Evolutionary conservation across 352 stramenopile species (phyloP).

Genomic region (Phytophthora foliorum): DNA sequence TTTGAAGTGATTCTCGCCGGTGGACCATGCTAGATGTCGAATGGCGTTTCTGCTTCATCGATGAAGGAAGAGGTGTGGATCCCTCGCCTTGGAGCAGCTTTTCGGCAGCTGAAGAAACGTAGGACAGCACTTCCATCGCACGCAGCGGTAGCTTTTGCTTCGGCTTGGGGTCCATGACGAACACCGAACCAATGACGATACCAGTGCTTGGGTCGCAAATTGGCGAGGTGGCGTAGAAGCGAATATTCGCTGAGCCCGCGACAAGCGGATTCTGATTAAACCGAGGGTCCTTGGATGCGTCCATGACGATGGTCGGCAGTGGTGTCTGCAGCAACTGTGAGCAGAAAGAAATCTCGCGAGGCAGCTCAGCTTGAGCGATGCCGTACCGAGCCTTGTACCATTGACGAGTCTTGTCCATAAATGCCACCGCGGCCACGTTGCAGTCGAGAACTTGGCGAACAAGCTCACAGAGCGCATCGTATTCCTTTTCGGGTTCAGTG

Average conservation of each 20-base stretch:
- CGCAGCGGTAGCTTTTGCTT: conserved; percentile 60
- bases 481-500: conserved; percentile 60
- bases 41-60: conserved; percentile 42
- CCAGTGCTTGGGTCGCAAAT: conserved; percentile 68
- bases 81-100: conserved; percentile 54
- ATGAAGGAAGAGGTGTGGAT: conserved; percentile 1
- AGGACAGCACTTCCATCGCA: conserved; percentile 74
- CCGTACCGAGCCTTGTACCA: conserved; percentile 84
- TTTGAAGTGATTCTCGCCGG: conserved; percentile 47
- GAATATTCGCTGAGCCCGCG: conserved; percentile 87
- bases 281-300: conserved; percentile 83
- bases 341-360: conserved; percentile 75
- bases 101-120: conserved; percentile 64
- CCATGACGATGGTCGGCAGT: conserved; percentile 79
- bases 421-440: conserved; percentile 71
- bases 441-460: conserved; percentile 68
- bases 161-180: conserved; percentile 77
- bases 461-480: conserved; percentile 79
- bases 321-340: conserved; percentile 56
- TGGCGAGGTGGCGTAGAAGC: conserved; percentile 92
- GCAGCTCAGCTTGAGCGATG: conserved; percentile 69
- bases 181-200: conserved; percentile 82
- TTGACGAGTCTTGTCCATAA: conserved; percentile 68
- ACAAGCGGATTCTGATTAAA: conserved; percentile 92
- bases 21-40: conserved; percentile 15